Evolutionary conservation across 2,329 filamentous ascomycete species (phyloP).

Genomic region (Trichoderma pleuroti): DNA sequence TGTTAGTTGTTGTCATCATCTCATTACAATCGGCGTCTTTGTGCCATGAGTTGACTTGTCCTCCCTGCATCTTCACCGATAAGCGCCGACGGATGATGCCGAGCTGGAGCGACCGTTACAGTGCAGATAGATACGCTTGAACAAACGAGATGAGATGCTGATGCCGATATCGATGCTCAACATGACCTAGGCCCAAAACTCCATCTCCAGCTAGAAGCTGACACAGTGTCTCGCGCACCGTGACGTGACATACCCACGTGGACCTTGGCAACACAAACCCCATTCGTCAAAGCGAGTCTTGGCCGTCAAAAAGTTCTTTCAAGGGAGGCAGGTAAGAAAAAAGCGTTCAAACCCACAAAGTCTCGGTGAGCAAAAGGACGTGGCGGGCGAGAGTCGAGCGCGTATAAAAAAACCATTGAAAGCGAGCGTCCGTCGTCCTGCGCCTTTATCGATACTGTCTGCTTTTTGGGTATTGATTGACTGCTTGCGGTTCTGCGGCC

Average conservation of each 20-base stretch:
- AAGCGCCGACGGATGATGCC: not conserved
- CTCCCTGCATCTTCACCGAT: not conserved
- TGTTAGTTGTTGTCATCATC: not conserved
- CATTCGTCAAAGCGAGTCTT: not conserved
- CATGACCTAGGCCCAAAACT: not conserved
- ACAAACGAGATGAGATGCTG: not conserved
- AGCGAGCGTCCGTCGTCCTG: not conserved
- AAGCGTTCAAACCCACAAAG: not conserved
- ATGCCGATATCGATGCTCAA: not conserved
- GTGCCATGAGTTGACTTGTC: not conserved
- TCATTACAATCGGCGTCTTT: not conserved
- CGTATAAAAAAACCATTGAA: not conserved
- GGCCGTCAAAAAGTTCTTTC: not conserved
- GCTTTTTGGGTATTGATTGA: not conserved
- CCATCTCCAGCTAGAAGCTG: not conserved
- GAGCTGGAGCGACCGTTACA: not conserved
- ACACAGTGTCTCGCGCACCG: not conserved
- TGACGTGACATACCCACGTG: slow-evolving; percentile 16
- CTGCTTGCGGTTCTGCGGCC: not conserved
- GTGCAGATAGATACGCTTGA: not conserved
- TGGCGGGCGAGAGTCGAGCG: not conserved
- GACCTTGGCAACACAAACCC: slow-evolving; percentile 1
- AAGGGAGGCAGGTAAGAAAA: not conserved
- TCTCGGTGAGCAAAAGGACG: not conserved
- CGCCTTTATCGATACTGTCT: not conserved